Evolutionary conservation across 768 basidiomycete genomes (phyloP).

Genomic region (Termitomyces bulborhizus): DNA sequence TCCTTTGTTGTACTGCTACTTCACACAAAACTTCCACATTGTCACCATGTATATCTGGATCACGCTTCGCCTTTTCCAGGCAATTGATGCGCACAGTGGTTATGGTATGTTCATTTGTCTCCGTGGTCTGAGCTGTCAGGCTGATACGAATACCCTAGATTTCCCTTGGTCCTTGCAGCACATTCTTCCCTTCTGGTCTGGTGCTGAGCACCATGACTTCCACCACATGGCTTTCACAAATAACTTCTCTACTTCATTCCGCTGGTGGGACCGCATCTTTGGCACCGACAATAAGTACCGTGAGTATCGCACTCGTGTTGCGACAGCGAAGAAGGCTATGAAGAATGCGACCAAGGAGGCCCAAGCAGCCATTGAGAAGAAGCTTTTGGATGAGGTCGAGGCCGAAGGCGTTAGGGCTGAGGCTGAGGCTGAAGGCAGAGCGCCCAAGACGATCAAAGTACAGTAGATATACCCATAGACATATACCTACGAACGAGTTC

Average conservation of each 20-base stretch:
- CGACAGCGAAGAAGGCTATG: slow-evolving; percentile 52
- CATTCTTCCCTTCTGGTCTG: slow-evolving; percentile 93
- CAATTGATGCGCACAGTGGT: slow-evolving; percentile 94
- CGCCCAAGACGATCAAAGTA: slow-evolving; percentile 27
- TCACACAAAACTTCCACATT: slow-evolving; percentile 78
- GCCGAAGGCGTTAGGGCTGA: slow-evolving; percentile 68
- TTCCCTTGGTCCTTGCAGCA: slow-evolving; percentile 98
- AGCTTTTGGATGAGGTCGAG: slow-evolving; percentile 65
- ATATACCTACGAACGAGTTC: neutral
- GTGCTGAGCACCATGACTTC: slow-evolving; percentile 97
- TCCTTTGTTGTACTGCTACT: slow-evolving; percentile 80
- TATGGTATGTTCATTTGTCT: slow-evolving; percentile 56
- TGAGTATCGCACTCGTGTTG: slow-evolving; percentile 65
- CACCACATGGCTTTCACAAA: slow-evolving; percentile 96
- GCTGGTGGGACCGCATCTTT: slow-evolving; percentile 86
- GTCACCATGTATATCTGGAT: slow-evolving; percentile 94
- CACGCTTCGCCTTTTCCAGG: slow-evolving; percentile 90
- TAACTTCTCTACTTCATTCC: slow-evolving; percentile 92
- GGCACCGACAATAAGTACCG: slow-evolving; percentile 91
- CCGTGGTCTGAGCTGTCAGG: neutral
- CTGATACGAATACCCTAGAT: slow-evolving; percentile 36
- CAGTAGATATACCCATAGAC: slow-evolving; percentile 20
- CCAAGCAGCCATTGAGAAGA: slow-evolving; percentile 47
- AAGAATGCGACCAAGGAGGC: slow-evolving; percentile 50
- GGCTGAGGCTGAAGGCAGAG: slow-evolving; percentile 38